phyloP scores from a whole-genome alignment of 2,329 filamentous ascomycete genomes.

The Tolypocladium ophioglossoides region DNA sequence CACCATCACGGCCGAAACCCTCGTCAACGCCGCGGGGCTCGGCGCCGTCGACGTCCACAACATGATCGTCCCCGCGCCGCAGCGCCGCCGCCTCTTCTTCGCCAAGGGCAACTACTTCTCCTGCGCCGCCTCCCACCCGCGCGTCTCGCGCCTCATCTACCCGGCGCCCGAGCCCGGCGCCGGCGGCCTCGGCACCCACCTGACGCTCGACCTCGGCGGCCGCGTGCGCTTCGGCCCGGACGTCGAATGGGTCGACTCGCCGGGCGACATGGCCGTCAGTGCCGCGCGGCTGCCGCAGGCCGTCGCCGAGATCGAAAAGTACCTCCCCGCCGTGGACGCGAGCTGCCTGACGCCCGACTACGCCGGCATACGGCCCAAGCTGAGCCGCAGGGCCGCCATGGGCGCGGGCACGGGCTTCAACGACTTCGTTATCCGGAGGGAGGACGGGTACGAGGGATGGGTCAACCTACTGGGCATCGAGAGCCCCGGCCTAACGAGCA shows the following conservation, averaged over 20 bases:
- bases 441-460: conserved; percentile 72
- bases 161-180: conserved; percentile 74
- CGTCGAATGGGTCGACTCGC: conserved; percentile 77
- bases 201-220: conserved; percentile 81
- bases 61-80: conserved; percentile 55
- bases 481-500: conserved; percentile 82
- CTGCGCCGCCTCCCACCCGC: conserved; percentile 56
- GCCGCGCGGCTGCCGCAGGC: conserved; percentile 53
- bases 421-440: conserved; percentile 73
- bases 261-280: conserved; percentile 60
- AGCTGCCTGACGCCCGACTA: conserved; percentile 68
- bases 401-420: conserved; percentile 58
- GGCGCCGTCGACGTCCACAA: conserved; percentile 70
- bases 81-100: conserved; percentile 57
- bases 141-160: conserved; percentile 67
- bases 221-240: conserved; percentile 88
- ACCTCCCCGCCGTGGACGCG: conserved; percentile 64
- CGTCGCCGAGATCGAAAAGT: conserved; percentile 63
- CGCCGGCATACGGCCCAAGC: conserved; percentile 82
- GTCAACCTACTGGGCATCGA: conserved; percentile 89
- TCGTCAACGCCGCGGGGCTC: conserved; percentile 82
- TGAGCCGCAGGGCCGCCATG: conserved; percentile 49
- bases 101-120: conserved; percentile 96
- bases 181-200: conserved; percentile 81
- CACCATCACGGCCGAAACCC: conserved; percentile 59